Evolutionary conservation across 805 yeast species (phyloP).

Genomic region (Dipodascus geniculatus): DNA sequence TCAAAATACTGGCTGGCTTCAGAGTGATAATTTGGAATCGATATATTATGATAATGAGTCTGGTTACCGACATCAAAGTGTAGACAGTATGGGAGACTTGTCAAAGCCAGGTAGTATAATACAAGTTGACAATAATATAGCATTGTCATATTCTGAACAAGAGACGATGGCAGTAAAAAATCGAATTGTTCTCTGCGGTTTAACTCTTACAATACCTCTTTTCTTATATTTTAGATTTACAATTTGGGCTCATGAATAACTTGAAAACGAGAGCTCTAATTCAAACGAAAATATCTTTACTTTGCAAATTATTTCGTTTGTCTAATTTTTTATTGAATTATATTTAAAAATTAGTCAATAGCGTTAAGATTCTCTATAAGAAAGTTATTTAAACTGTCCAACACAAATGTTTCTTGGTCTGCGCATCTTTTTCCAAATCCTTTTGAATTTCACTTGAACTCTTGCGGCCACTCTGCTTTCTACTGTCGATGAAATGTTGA

Average conservation of each 20-base stretch:
- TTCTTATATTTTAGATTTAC: slow-evolving; percentile 7
- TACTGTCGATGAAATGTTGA: not conserved
- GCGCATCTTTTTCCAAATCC: no score
- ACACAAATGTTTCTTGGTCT: no score
- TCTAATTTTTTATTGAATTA: not conserved
- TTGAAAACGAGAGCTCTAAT: not conserved
- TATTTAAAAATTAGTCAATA: no score
- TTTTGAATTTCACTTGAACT: not conserved
- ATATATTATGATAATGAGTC: not conserved
- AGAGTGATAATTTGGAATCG: not conserved
- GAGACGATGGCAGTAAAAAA: slow-evolving; percentile 7
- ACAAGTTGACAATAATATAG: not conserved
- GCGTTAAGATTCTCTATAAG: no score
- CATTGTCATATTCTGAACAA: not conserved
- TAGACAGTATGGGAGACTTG: not conserved
- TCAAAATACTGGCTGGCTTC: not conserved
- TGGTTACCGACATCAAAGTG: not conserved
- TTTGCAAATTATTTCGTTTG: not conserved
- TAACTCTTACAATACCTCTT: slow-evolving; percentile 8
- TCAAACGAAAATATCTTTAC: no score
- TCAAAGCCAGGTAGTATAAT: not conserved
- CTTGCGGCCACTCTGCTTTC: not conserved
- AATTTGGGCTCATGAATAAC: slow-evolving; percentile 5
- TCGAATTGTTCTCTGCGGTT: slow-evolving; percentile 7
- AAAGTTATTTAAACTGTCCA: no score